Evolutionary conservation across 768 basidiomycete genomes (phyloP).

Genomic region (Pleurotus tuoliensis): DNA sequence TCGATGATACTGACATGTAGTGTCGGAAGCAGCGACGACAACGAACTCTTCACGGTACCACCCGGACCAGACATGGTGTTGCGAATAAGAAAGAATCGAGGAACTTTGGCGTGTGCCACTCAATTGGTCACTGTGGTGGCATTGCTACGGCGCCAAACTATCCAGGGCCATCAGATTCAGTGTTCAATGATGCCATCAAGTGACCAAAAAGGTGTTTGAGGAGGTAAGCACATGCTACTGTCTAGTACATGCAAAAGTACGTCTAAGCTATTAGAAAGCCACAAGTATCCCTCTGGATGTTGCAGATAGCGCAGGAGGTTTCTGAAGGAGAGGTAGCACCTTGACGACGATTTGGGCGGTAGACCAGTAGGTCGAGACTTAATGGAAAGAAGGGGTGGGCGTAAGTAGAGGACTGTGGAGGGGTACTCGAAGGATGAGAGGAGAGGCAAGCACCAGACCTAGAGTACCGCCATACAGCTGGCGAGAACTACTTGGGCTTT

Average conservation of each 20-base stretch:
- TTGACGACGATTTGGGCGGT: not conserved
- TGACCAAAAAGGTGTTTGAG: too few species aligned
- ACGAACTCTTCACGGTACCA: conserved; percentile 7
- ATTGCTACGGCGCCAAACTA: too few species aligned
- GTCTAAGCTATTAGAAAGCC: too few species aligned
- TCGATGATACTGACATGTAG: not conserved
- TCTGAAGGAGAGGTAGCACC: not conserved
- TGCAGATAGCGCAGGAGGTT: too few species aligned
- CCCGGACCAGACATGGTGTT: not conserved
- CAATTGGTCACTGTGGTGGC: too few species aligned
- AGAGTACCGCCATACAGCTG: not conserved
- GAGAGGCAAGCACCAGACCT: not conserved
- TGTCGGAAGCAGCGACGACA: not conserved
- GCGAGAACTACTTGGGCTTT: not conserved
- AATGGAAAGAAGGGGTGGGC: not conserved
- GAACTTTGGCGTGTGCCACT: too few species aligned
- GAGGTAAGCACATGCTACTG: too few species aligned
- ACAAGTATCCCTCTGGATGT: too few species aligned
- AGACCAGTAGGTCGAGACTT: not conserved
- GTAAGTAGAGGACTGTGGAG: not conserved
- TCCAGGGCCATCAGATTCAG: too few species aligned
- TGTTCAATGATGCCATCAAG: too few species aligned
- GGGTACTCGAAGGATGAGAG: not conserved
- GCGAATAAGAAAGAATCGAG: too few species aligned
- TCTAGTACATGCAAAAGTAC: too few species aligned